Percentiles rank a stretch among this genome's conserved stretches.
phyloP scores from a whole-genome alignment of 129 eudicot species.

The Smallanthus sonchifolius region DNA sequence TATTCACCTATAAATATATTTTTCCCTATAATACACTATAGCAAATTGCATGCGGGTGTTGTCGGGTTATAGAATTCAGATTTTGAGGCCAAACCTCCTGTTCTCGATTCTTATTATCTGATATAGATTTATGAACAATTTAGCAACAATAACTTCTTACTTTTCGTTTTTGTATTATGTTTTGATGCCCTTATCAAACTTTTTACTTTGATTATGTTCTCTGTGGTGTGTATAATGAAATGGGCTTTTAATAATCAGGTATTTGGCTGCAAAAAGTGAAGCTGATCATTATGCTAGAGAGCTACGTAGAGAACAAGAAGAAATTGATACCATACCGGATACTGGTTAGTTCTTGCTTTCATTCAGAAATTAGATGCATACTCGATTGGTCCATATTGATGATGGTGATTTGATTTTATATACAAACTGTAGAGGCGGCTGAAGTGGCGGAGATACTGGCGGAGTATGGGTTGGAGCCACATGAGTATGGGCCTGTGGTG shows the following conservation, averaged over 20 bases:
- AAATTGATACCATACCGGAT: constrained; percentile 83
- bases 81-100: neutral
- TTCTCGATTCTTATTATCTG: neutral
- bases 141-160: neutral
- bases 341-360: constrained; percentile 46
- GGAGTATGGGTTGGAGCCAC: constrained; percentile 78
- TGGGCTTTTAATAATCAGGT: constrained; percentile 36
- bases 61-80: neutral
- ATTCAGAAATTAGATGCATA: neutral
- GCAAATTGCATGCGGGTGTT: constrained; percentile 19
- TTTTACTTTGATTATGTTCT: neutral
- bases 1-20: too few species aligned
- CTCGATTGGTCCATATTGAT: neutral
- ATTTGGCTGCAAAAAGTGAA: constrained; percentile 92
- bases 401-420: neutral
- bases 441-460: constrained; percentile 90
- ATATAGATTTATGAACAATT: neutral
- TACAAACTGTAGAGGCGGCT: constrained; percentile 75
- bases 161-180: neutral
- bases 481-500: constrained; percentile 85
- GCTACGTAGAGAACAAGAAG: constrained; percentile 77
- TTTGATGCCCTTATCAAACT: constrained; percentile 5
- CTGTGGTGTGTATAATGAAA: constrained; percentile 2
- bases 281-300: constrained; percentile 85
- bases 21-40: neutral